A percentile compares a stretch with the other conserved stretches of the same genome.
phyloP scores from a whole-genome alignment of 2,329 filamentous ascomycete species.

The Septoria petroselini region DNA sequence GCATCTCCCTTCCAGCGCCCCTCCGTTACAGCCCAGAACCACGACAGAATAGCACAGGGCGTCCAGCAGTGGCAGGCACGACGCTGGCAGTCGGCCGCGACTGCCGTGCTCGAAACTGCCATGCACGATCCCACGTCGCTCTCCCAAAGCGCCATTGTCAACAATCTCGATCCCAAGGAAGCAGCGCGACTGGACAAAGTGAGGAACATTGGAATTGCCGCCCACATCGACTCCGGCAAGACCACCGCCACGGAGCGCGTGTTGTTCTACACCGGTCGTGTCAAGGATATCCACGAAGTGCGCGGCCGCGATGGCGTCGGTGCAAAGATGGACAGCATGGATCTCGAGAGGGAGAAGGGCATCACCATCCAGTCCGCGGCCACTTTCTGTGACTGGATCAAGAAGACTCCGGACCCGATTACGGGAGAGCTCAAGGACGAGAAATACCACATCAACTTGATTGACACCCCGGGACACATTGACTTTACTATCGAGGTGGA shows the following conservation, averaged over 20 bases:
- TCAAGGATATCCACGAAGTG: conserved; percentile 96
- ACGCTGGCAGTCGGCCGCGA: conserved; percentile 33
- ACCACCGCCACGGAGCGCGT: conserved; percentile 95
- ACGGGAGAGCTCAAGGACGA: conserved; percentile 74
- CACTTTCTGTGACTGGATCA: conserved; percentile 96
- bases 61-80: conserved; percentile 18
- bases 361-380: conserved; percentile 99
- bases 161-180: conserved; percentile 78
- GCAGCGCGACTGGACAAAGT: conserved; percentile 73
- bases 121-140: conserved; percentile 55
- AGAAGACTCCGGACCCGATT: conserved; percentile 53
- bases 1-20: conserved; percentile 14
- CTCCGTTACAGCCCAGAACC: conserved; percentile 28
- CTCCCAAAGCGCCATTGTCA: conserved; percentile 65
- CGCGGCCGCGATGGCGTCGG: conserved; percentile 90
- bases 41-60: conserved; percentile 31
- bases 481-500: conserved; percentile 99
- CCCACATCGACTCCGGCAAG: conserved; percentile 98
- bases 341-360: conserved; percentile 94
- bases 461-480: conserved; percentile 97
- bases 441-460: conserved; percentile 96
- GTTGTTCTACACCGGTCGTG: conserved; percentile 95
- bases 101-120: conserved; percentile 53
- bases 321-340: conserved; percentile 99
- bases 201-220: conserved; percentile 96